Evolutionary conservation across 1,284 basidiomycete species (phyloP).

Genomic region (Ganoderma sinense): DNA sequence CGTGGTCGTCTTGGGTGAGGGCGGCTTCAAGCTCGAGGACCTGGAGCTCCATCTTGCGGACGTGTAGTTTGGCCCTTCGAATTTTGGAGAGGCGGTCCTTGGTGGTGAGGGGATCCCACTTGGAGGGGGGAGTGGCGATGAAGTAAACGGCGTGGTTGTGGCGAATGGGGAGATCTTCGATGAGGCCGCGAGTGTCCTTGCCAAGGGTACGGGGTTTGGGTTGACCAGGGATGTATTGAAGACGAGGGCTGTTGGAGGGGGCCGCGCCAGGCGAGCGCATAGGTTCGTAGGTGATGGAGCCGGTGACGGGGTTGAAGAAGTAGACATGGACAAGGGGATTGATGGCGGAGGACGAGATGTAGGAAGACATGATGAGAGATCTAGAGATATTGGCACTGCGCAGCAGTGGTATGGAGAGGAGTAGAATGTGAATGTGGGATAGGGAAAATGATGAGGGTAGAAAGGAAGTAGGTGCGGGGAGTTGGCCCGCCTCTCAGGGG

Average conservation of each 20-base stretch:
- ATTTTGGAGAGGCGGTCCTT: neutral
- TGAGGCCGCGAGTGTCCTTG: slow-evolving; percentile 3
- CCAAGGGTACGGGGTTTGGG: neutral
- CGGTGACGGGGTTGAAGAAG: neutral
- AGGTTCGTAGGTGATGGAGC: neutral
- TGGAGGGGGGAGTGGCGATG: neutral
- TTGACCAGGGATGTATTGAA: neutral
- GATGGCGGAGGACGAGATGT: neutral
- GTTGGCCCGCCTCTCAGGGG: neutral
- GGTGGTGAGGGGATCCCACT: neutral
- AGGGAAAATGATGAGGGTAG: too few species aligned
- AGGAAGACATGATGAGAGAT: neutral
- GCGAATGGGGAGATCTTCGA: neutral
- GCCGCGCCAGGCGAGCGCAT: neutral
- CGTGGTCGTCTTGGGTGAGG: neutral
- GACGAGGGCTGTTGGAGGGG: neutral
- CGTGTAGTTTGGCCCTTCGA: neutral
- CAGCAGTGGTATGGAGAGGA: neutral
- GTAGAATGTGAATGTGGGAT: neutral
- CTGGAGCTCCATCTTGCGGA: neutral
- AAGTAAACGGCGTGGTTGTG: neutral
- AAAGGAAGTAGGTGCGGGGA: neutral
- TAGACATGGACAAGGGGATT: slow-evolving; percentile 1
- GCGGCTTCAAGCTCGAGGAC: neutral
- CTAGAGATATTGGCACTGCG: neutral